Conservation (phyloP, 192 early-diverging fungal species). For the Glomus cerebriforme region DNA sequence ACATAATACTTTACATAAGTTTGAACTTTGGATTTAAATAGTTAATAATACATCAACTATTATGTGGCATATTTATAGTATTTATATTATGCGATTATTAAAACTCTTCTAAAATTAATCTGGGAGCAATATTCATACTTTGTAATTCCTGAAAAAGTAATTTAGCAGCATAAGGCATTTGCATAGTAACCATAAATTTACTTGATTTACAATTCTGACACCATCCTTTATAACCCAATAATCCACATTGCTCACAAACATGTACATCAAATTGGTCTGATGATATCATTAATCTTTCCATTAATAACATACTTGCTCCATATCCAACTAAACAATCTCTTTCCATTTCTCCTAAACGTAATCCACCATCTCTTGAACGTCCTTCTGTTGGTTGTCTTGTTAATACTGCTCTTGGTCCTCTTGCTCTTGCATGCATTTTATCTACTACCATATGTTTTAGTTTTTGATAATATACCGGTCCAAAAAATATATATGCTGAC, state of each 20-base stretch:
- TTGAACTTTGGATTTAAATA: no score
- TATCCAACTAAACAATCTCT: conserved; percentile 98
- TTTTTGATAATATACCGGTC: conserved; percentile 95
- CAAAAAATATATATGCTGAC: conserved; percentile 95
- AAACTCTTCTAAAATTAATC: conserved; percentile 48
- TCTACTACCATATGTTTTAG: conserved; percentile 99
- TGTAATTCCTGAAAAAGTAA: conserved; percentile 97
- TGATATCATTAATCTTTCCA: conserved; percentile 92
- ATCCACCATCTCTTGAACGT: conserved; percentile 93
- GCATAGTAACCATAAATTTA: conserved; percentile 84
- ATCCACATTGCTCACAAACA: conserved; percentile 88
- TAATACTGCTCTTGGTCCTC: conserved; percentile 87
- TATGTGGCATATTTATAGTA: no score
- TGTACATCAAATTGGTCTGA: conserved; percentile 93
- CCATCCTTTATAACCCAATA: conserved; percentile 88
- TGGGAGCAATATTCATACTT: conserved; percentile 92
- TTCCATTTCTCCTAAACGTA: conserved; percentile 99
- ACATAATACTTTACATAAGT: no score
- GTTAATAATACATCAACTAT: no score
- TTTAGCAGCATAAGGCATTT: conserved; percentile 98
- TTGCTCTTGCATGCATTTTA: conserved; percentile 97
- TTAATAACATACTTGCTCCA: conserved; percentile 88
- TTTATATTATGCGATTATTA: conserved; percentile 21
- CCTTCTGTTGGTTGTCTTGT: conserved; percentile 98
- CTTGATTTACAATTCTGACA: conserved; percentile 90